Base-by-base conservation (phyloP, 768 basidiomycete species). In the Cyclocybe aegerita region DNA sequence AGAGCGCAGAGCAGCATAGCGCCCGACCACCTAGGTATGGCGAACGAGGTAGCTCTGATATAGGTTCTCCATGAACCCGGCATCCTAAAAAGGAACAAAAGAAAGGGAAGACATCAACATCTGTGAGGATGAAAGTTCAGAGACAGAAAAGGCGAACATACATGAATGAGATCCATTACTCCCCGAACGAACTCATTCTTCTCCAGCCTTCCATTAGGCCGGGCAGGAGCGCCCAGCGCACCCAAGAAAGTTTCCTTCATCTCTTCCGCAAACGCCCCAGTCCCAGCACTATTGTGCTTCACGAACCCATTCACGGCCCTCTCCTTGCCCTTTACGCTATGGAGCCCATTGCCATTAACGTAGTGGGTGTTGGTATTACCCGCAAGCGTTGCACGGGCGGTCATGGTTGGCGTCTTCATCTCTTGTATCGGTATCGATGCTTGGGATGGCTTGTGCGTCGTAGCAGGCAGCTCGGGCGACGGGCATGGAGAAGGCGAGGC, bases 131-230 rank as follows among this genome's bases (percentile, higher is more conserved):
- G n/a, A n/a, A n/a, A n/a, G n/a, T n/a, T n/a, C n/a, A n/a, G n/a
- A n/a, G n/a, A n/a, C n/a, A n/a, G n/a, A n/a, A 48, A 30, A 34
- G 11, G 31, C 41, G 29, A 33, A 72, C 82, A 55, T 46, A 86
- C 84, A 62, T 85, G 81, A 55, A 86, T 78, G 54, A 86, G 72
- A 32, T 74, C 77, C 63, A 85, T 64, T 52, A 85, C 68, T 62
- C 85, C 81, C 56, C 74, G 69, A 46, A 83, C 74, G 65, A 85
- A 86, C 45, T 78, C 80, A 46, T 79, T 81, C 63, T 73, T 75
- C 53, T 77, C 78, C 56, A 78, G 47, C 35, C 49, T 61, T 39
- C 57, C 60, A 31, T 60, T 50, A 10, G 54, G 52, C 17, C 60
- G 56, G 35, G 59, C 50, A 23, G 57, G 61, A 10, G 55, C 54